Evolutionary conservation across 805 yeast genomes (phyloP), one percentile per base, ranked within the genome.

Genomic region (Nakazawaea ernobii): DNA sequence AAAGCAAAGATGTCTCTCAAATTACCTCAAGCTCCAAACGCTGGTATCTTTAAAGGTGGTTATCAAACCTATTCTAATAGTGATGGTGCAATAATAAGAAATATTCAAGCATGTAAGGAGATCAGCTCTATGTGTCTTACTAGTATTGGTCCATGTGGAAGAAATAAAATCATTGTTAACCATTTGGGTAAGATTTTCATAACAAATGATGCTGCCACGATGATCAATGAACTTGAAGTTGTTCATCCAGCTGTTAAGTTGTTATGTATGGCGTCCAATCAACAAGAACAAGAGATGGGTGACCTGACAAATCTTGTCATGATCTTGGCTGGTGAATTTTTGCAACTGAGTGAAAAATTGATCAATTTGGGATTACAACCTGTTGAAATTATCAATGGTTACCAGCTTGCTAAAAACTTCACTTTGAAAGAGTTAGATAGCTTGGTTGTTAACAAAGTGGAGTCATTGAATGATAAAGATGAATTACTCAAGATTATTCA

Each of bases 191-290:
- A 84, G 62, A 84, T 88, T 24, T 88, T 90, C 63, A 80, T 94
- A 52, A 94, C 98, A 38, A 88, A 88, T 57, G 99, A 94, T 65
- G 97, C 98, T n/a, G 97, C 97, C 35, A 94, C 99, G 7, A 94
- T 94, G 84, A 74, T 94, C 51, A 80, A 85, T 55, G 98, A 94
- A 66, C 72, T 92, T 48, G 97, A 92, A 53, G 89, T 92, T 55
- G 90, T 94, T 41, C 98, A 92, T 64, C 99, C 99, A 6, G 98
- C 97, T 2, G 99, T 94, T 9, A 94, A 92, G 67, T 80, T 94
- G 41, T 77, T 94, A 52, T 94, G 92, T 47, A 90, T 90, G 97
- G 96, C 98, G 17, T 82, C 95, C 11, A 87, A 92, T 63, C 99
- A 94, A 71, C 99, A 94, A 69, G 96, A 94, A 65, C 78, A 81